Conservation (phyloP, 2,329 filamentous ascomycete genomes). For the Alternaria sp. region DNA sequence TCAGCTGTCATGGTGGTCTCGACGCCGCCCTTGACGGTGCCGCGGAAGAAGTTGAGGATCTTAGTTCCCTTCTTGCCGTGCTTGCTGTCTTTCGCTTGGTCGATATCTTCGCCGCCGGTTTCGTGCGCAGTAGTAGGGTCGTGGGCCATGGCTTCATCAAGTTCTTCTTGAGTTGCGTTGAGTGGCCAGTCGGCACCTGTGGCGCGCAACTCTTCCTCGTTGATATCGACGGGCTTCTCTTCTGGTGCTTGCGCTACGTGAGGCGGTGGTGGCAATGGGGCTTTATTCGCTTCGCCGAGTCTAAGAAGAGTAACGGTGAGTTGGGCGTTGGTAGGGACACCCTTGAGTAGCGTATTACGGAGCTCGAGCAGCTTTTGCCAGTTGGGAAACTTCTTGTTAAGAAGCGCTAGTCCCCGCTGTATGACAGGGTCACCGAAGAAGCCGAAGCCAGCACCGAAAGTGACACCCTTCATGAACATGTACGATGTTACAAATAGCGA, state of each 20-base stretch:
- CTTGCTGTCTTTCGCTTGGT: slow-evolving; percentile 54
- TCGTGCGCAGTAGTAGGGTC: slow-evolving; percentile 56
- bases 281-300: slow-evolving; percentile 80
- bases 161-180: slow-evolving; percentile 69
- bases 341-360: slow-evolving; percentile 77
- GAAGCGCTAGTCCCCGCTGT: slow-evolving; percentile 61
- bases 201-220: slow-evolving; percentile 58
- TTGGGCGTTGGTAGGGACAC: slow-evolving; percentile 86
- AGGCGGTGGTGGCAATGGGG: slow-evolving; percentile 72
- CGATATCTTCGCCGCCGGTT: slow-evolving; percentile 61
- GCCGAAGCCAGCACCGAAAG: slow-evolving; percentile 72
- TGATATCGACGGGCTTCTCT: slow-evolving; percentile 59
- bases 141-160: slow-evolving; percentile 64
- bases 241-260: slow-evolving; percentile 53
- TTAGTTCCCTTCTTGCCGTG: slow-evolving; percentile 57
- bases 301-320: slow-evolving; percentile 81
- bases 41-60: slow-evolving; percentile 71
- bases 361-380: slow-evolving; percentile 79
- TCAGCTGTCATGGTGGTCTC: slow-evolving; percentile 75
- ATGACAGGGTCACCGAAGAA: slow-evolving; percentile 85
- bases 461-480: slow-evolving; percentile 66
- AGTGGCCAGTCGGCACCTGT: slow-evolving; percentile 62
- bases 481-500: slow-evolving; percentile 57
- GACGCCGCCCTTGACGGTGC: slow-evolving; percentile 73
- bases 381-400: slow-evolving; percentile 69